Evolutionary conservation across 768 basidiomycete species (phyloP).

Genomic region (Boletus huronensis): DNA sequence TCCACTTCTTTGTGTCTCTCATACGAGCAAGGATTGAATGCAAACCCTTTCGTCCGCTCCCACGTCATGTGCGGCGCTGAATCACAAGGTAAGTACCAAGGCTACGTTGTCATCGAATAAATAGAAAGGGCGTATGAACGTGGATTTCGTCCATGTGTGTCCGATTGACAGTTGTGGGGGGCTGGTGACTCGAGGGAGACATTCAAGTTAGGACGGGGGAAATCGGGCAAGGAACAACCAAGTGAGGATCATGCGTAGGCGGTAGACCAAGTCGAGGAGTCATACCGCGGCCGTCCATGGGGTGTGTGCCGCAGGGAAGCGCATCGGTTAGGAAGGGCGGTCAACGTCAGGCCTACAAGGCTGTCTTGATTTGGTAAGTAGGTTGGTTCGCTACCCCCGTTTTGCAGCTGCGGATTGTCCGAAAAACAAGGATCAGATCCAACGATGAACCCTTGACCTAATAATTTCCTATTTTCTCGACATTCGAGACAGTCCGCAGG

Average conservation of each 20-base stretch:
- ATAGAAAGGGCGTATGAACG: slow-evolving; percentile 13
- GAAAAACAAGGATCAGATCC: background rate
- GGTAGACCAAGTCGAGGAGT: background rate
- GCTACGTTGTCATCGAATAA: background rate
- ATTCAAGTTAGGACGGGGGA: background rate
- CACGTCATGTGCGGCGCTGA: slow-evolving; percentile 2
- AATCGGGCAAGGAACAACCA: background rate
- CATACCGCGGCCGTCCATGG: background rate
- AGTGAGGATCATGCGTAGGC: background rate
- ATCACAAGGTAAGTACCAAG: background rate
- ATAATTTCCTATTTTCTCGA: background rate
- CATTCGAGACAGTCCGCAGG: slow-evolving; percentile 1
- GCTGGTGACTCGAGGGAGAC: background rate
- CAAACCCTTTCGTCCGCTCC: slow-evolving; percentile 9
- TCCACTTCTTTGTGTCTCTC: slow-evolving; percentile 1
- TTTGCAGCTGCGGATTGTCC: background rate
- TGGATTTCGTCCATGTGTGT: background rate
- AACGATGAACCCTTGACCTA: background rate
- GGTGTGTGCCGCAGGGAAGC: background rate
- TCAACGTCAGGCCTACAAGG: background rate
- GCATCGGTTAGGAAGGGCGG: background rate
- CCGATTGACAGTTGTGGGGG: background rate
- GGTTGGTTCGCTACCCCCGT: background rate
- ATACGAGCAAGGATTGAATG: background rate
- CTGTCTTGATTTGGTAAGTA: background rate